phyloP scores from a whole-genome alignment of 2,329 filamentous ascomycete species.

The Fonsecaea pedrosoi region DNA sequence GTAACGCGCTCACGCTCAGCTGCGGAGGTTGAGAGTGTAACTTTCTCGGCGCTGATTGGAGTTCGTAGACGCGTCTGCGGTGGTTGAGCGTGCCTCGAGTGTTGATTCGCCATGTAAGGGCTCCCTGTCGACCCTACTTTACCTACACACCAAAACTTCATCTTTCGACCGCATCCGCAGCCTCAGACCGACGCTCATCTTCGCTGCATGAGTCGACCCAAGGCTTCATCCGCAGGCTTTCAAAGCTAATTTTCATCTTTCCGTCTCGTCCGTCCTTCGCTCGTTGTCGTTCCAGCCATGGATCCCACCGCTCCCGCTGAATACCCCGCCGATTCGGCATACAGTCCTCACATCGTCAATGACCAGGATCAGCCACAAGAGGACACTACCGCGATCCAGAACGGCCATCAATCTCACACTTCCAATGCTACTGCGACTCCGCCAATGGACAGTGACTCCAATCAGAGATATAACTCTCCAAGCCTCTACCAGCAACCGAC shows the following conservation, averaged over 20 bases:
- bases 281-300: conserved; percentile 25
- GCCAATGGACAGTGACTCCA: conserved; percentile 56
- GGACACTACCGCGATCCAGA: conserved; percentile 33
- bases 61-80: conserved; percentile 15
- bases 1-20: not conserved
- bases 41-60: conserved; percentile 15
- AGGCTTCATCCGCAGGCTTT: conserved; percentile 22
- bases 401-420: conserved; percentile 44
- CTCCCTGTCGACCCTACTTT: conserved; percentile 11
- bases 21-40: not conserved
- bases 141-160: conserved; percentile 19
- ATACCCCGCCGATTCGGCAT: conserved; percentile 39
- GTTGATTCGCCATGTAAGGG: conserved; percentile 18
- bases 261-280: conserved; percentile 7
- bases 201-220: conserved; percentile 28
- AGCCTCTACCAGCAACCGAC: conserved; percentile 51
- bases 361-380: conserved; percentile 36
- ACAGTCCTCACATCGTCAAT: conserved; percentile 39
- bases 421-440: conserved; percentile 54
- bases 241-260: conserved; percentile 10
- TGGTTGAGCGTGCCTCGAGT: conserved; percentile 13
- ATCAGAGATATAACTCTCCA: conserved; percentile 51
- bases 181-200: conserved; percentile 11
- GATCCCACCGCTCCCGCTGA: conserved; percentile 22
- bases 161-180: conserved; percentile 19